Percentiles rank a stretch among this genome's conserved stretches.
Conservation (phyloP, 192 early-diverging fungal genomes). For the Entophlyctis luteolus region DNA sequence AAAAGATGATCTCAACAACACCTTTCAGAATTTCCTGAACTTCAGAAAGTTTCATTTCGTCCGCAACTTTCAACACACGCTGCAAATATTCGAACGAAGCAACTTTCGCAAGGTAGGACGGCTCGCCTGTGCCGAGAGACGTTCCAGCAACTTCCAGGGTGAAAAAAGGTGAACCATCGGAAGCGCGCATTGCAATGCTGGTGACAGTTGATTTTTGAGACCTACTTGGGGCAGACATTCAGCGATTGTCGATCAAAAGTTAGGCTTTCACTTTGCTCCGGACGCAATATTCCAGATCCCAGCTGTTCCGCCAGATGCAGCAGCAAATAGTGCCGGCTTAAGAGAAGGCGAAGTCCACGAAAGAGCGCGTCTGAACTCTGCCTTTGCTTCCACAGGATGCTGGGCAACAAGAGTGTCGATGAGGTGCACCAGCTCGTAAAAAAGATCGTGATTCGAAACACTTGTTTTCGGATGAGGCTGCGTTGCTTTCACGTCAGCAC, state of each 20-base stretch:
- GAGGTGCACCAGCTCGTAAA: constrained; percentile 45
- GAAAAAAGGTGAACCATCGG: constrained; percentile 49
- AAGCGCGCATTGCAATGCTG: constrained; percentile 20
- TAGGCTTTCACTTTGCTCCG: constrained; percentile 20
- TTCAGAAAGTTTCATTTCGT: constrained; percentile 46
- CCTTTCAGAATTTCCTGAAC: constrained; percentile 53
- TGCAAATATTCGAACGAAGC: constrained; percentile 43
- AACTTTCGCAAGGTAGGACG: constrained; percentile 35
- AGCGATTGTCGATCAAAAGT: too few relatives aligned
- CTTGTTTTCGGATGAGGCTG: constrained; percentile 36
- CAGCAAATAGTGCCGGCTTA: constrained; percentile 31
- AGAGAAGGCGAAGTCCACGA: constrained; percentile 37
- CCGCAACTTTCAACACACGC: constrained; percentile 37
- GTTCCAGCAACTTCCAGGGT: constrained; percentile 27
- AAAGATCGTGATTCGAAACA: constrained; percentile 43
- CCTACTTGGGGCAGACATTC: too few relatives aligned
- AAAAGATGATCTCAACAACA: constrained; percentile 7
- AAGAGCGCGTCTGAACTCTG: constrained; percentile 48
- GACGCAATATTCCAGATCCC: constrained; percentile 16
- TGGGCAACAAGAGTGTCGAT: constrained; percentile 43
- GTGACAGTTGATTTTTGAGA: constrained; percentile 33
- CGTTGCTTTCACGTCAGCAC: neutral
- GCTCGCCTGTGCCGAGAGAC: constrained; percentile 1
- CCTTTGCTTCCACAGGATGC: constrained; percentile 41
- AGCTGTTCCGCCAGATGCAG: neutral